Base-by-base conservation (phyloP, 768 basidiomycete species). In the Suillus plorans region DNA sequence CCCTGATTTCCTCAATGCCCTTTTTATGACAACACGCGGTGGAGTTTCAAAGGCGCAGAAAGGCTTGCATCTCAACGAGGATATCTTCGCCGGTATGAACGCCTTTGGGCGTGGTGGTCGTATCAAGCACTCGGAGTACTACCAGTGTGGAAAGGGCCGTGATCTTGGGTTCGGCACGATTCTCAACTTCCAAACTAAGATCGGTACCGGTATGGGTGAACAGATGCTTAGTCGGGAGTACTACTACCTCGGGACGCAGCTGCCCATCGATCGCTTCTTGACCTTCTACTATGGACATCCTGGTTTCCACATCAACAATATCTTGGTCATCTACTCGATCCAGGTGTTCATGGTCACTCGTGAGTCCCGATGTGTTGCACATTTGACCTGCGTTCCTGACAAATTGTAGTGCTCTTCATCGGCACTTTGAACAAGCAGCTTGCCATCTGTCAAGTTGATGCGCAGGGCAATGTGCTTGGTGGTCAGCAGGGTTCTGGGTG, bases 231-330 rank as follows among this genome's bases (percentile, higher is more conserved):
- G 95, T 79, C 89, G 97, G 69, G 97, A 99, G 79, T 99, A 99
- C 77, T 99, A 99, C 78, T 99, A 99, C 76, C 84, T 99, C 56
- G 97, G 97, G 60, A 99, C 97, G 10, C 97, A 99, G 76, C 83
- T 99, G 63, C 97, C 97, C 41, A 88, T 99, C 72, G 97, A 99
- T 76, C 92, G 97, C 31, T 99, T 99, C 89, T 83, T 99, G 71
- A 99, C 97, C 25, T 99, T 99, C 85, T 99, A 99, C 81, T 99
- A 99, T 72, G 97, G 92, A 62, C 97, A 99, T 79, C 97, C 97
- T 63, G 97, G 94, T 72, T 99, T 99, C 90, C 97, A 99, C 76
- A 88, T 99, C 83, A 99, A 99, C 85, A 99, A 99, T 76, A 99
- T 99, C 72, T 82, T 99, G 74, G 96, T 99, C 80, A 99, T 99